Conservation (phyloP, 2,329 filamentous ascomycete genomes). For the Alternaria solani region DNA sequence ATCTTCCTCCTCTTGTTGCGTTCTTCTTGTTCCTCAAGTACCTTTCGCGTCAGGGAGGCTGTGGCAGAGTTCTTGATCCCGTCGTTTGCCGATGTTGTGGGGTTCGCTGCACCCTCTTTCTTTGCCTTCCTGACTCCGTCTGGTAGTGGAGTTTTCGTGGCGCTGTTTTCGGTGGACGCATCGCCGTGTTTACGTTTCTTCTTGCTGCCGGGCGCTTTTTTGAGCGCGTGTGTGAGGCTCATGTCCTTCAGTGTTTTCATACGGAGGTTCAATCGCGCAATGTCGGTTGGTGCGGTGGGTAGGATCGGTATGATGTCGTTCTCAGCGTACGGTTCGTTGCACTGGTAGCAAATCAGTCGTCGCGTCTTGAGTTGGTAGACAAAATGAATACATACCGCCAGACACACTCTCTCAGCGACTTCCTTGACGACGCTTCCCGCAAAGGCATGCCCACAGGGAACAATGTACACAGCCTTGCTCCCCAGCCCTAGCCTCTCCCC, state of each 20-base stretch:
- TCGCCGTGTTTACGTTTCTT: slow-evolving; percentile 76
- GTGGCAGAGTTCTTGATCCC: slow-evolving; percentile 90
- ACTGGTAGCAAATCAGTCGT: slow-evolving; percentile 58
- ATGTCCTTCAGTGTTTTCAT: slow-evolving; percentile 72
- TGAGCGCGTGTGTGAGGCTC: slow-evolving; percentile 84
- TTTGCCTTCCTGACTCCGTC: slow-evolving; percentile 35
- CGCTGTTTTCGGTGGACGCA: slow-evolving; percentile 8
- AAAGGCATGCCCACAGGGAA: slow-evolving; percentile 96
- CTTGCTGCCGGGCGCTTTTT: slow-evolving; percentile 73
- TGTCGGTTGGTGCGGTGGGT: slow-evolving; percentile 73
- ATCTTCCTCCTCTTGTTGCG: slow-evolving; percentile 80
- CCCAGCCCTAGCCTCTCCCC: slow-evolving; percentile 82
- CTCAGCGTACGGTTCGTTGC: slow-evolving; percentile 74
- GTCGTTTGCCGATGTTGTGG: slow-evolving; percentile 34
- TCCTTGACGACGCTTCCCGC: slow-evolving; percentile 85
- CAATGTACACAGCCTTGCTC: slow-evolving; percentile 84
- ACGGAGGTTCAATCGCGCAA: slow-evolving; percentile 71
- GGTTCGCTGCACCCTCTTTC: slow-evolving; percentile 22
- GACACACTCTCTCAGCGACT: slow-evolving; percentile 70
- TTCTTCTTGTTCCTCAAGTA: slow-evolving; percentile 85
- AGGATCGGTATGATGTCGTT: slow-evolving; percentile 86
- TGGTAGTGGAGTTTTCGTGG: slow-evolving; percentile 25
- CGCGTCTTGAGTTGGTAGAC: not conserved
- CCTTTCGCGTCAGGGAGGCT: slow-evolving; percentile 83
- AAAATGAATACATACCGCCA: slow-evolving; percentile 56